A percentile compares a stretch with the other conserved stretches of the same genome.
These are phyloP conservation scores for Pseudozyma thailandica DNA, from an alignment of 1,284 basidiomycete species.

Conservation along the genomic window DNA sequence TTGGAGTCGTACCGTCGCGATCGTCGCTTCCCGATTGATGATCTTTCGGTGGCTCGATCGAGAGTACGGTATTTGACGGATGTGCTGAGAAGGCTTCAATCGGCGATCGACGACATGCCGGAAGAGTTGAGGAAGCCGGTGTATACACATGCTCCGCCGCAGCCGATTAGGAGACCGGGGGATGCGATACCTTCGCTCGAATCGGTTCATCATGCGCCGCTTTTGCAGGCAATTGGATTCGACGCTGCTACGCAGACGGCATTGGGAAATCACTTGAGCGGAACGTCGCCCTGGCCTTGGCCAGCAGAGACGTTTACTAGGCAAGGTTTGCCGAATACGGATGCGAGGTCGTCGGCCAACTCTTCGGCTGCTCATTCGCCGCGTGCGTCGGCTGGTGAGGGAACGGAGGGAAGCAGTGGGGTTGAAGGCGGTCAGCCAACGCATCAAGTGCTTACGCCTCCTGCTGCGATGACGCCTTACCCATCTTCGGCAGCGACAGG, in stretches of 20 bases:
- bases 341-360: constrained; percentile 22
- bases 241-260: constrained; percentile 31
- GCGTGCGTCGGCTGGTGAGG: background rate
- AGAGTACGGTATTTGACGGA: constrained; percentile 34
- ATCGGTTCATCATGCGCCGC: constrained; percentile 14
- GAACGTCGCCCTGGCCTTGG: constrained; percentile 40
- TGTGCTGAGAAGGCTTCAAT: constrained; percentile 20
- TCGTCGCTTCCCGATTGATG: constrained; percentile 37
- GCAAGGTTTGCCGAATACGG: constrained; percentile 34
- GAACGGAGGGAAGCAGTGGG: background rate
- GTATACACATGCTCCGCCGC: constrained; percentile 31
- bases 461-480: background rate
- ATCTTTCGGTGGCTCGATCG: constrained; percentile 18
- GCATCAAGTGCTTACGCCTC: constrained; percentile 19
- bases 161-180: constrained; percentile 23
- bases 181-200: constrained; percentile 22
- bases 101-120: constrained; percentile 46
- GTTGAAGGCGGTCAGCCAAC: constrained; percentile 15
- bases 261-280: constrained; percentile 29
- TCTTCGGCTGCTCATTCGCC: constrained; percentile 28
- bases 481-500: background rate
- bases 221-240: constrained; percentile 41
- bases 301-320: constrained; percentile 42
- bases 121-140: constrained; percentile 37
- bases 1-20: constrained; percentile 50